Evolutionary conservation across 805 yeast genomes (phyloP), one percentile per base, ranked within the genome.

Genomic region (Wickerhamiella siamensis): DNA sequence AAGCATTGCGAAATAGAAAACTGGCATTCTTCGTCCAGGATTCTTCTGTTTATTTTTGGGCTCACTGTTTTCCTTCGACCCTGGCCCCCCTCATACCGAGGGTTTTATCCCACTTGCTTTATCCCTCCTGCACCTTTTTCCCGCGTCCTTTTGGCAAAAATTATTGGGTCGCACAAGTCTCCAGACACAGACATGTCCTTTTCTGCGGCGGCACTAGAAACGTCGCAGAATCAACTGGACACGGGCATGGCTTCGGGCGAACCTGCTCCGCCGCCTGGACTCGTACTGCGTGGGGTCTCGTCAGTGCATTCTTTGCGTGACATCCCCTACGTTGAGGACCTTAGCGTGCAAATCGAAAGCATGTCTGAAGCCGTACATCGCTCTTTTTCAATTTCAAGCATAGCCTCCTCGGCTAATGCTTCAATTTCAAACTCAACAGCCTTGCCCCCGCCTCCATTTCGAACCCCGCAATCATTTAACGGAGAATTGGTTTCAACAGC

Each of bases 261-360:
- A 10, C 27, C 27, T 8, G 19, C 27, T 19, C 22, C 17, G 16
- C 17, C 33, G 18, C 14, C 37, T 9, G 20, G 37, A 8, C 19
- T 34, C 9, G 12, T 39, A 4, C 41, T 44, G 29, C 31, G 29
- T 5, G 42, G 47, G 17, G 39, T 44, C 21, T 33, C 42, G n/a
- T 38, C 43, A 10, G 51, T 53, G n/a, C 47, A 43, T 17, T 47
- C 51, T 10, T 39, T 51, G 36, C 40, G 54, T 5, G 57, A 53
- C 27, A 51, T 53, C 31, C 55, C 57, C 3, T 42, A 43, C 10
- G 55, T 52, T 10, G 50, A 48, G 24, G 31, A 49, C 5, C 4
- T 14, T 18, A 20, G 24, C 4, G 15, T 34, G 5, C 37, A 20
- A 3, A 21, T 34, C 17, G 37, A 34, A 8, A n/a, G 37, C 15